phyloP scores from a whole-genome alignment of 306 rosid species.

The Mucuna pruriens region DNA sequence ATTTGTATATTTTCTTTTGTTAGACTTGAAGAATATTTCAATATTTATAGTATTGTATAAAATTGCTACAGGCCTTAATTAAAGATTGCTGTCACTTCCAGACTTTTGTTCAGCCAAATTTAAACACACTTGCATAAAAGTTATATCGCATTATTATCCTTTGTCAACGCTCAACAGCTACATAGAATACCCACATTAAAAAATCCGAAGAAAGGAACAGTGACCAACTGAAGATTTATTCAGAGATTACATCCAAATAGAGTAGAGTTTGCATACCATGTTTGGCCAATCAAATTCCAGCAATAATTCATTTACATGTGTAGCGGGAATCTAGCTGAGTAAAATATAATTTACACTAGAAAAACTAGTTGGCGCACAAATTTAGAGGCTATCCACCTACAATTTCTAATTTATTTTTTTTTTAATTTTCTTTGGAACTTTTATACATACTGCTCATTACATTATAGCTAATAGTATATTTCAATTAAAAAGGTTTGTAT shows the following conservation, averaged over 20 bases:
- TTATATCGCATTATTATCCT: not conserved
- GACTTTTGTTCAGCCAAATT: not conserved
- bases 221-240: not conserved
- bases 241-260: not conserved
- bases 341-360: not conserved
- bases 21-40: too few species aligned
- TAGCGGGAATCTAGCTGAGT: not conserved
- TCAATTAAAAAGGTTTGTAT: not conserved
- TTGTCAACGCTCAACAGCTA: slow-evolving; percentile 4
- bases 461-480: not conserved
- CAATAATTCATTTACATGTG: slow-evolving; percentile 5
- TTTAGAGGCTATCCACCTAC: not conserved
- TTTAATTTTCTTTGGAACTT: not conserved
- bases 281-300: not conserved
- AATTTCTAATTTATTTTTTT: not conserved
- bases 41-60: too few species aligned
- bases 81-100: not conserved
- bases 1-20: too few species aligned
- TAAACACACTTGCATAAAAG: not conserved
- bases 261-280: not conserved
- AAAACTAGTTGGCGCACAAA: not conserved
- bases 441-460: not conserved
- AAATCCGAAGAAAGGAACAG: not conserved
- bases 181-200: not conserved
- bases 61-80: too few species aligned